Percentiles rank a stretch among this genome's conserved stretches.
Evolutionary conservation across 192 early-diverging fungal genomes (phyloP).

Genomic region (Coemansia sp.): DNA sequence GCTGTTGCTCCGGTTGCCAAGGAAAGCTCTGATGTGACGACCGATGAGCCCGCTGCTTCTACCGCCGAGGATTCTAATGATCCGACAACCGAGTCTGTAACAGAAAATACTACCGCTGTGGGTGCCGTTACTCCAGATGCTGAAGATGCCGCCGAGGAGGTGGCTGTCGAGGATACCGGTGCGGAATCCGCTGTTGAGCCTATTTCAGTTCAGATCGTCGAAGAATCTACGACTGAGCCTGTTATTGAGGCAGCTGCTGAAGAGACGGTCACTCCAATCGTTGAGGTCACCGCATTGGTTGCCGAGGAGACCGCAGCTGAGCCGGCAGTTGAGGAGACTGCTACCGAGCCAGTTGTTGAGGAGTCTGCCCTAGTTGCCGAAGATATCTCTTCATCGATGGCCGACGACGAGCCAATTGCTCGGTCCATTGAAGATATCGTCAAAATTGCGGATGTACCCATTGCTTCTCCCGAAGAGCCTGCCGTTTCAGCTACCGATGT

Average conservation of each 20-base stretch:
- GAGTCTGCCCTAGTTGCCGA: not conserved
- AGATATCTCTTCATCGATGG: not conserved
- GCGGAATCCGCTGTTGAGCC: not conserved
- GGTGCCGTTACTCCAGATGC: not conserved
- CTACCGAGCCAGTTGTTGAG: not conserved
- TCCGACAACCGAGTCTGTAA: not conserved
- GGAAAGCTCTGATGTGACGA: not conserved
- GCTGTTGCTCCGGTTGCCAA: not conserved
- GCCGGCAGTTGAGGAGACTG: not conserved
- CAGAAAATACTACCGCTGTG: not conserved
- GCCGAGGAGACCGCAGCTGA: not conserved
- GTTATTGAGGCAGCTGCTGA: not conserved
- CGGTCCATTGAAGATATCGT: constrained; percentile 2
- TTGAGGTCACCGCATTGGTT: not conserved
- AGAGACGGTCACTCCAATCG: not conserved
- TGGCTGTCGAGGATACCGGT: not conserved
- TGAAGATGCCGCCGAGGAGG: not conserved
- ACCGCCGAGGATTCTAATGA: not conserved
- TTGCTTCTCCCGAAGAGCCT: not conserved
- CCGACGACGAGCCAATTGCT: not conserved
- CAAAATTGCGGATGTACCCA: not conserved
- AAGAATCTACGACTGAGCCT: no score
- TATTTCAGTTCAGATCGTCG: not conserved
- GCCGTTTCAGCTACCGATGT: not conserved
- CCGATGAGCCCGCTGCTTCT: constrained; percentile 1